A percentile compares a stretch with the other conserved stretches of the same genome.
These are phyloP conservation scores for Paramarasmius palmivorus DNA, from an alignment of 1,284 basidiomycete genomes.

Conservation along the genomic window DNA sequence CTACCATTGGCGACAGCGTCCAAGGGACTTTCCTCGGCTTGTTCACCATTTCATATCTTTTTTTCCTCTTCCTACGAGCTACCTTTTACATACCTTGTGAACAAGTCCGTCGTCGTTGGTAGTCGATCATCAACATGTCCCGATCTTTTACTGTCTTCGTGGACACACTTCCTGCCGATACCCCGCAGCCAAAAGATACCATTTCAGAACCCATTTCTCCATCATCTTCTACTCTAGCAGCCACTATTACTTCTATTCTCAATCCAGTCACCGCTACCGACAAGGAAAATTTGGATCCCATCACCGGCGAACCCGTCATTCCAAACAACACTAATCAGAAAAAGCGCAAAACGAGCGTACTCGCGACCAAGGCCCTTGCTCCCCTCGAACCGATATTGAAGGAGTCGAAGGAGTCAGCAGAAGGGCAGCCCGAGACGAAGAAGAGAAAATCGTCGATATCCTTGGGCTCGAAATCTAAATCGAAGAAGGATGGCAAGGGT, in stretches of 20 bases:
- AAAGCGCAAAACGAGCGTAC: slow-evolving; percentile 63
- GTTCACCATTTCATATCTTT: not conserved
- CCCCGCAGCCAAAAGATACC: slow-evolving; percentile 25
- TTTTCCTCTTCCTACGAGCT: slow-evolving; percentile 16
- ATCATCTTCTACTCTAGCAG: slow-evolving; percentile 12
- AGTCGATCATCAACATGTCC: slow-evolving; percentile 42
- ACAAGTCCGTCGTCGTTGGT: slow-evolving; percentile 7
- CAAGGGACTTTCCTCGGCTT: too few relatives aligned
- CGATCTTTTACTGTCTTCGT: slow-evolving; percentile 69
- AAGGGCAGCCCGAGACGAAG: slow-evolving; percentile 47
- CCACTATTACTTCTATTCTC: slow-evolving; percentile 16
- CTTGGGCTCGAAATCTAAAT: slow-evolving; percentile 19
- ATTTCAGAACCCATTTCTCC: slow-evolving; percentile 22
- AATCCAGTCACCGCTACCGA: slow-evolving; percentile 43
- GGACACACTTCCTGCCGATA: slow-evolving; percentile 43
- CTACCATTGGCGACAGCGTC: too few relatives aligned
- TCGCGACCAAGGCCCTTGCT: slow-evolving; percentile 53
- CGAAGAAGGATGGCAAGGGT: slow-evolving; percentile 28
- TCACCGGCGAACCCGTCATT: slow-evolving; percentile 62
- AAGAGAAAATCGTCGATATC: slow-evolving; percentile 55
- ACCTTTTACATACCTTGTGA: not conserved
- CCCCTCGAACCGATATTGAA: slow-evolving; percentile 18
- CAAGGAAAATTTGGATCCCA: slow-evolving; percentile 77
- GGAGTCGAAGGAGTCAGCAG: slow-evolving; percentile 29
- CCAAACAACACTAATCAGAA: slow-evolving; percentile 42